phyloP scores from a whole-genome alignment of 208 protist genomes.

The Herpetomonas samuelpessoai region DNA sequence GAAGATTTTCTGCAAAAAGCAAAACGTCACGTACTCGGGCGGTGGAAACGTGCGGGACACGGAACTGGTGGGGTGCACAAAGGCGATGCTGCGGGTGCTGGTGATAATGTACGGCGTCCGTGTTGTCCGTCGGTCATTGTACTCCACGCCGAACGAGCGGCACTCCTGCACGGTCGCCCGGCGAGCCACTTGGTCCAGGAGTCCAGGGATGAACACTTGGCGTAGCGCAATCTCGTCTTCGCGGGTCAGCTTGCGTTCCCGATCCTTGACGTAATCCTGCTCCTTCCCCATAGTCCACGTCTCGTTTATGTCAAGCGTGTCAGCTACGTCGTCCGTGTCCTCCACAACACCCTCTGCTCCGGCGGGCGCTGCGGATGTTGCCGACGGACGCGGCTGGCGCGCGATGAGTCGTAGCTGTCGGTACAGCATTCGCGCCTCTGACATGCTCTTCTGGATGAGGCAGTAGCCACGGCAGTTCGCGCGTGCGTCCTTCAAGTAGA shows the following conservation, averaged over 20 bases:
- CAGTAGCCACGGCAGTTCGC: slow-evolving; percentile 57
- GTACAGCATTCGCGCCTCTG: slow-evolving; percentile 64
- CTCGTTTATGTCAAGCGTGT: slow-evolving; percentile 69
- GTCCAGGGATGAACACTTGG: slow-evolving; percentile 82
- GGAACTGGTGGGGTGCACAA: slow-evolving; percentile 84
- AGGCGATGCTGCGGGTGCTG: slow-evolving; percentile 60
- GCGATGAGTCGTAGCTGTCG: slow-evolving; percentile 54
- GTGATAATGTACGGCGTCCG: slow-evolving; percentile 79
- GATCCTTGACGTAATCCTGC: slow-evolving; percentile 7
- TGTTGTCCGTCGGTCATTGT: slow-evolving; percentile 79
- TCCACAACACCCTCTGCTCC: slow-evolving; percentile 6
- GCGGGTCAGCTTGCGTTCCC: slow-evolving; percentile 19
- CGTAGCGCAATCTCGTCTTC: slow-evolving; percentile 71
- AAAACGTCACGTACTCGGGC: slow-evolving; percentile 88
- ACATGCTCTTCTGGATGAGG: slow-evolving; percentile 85
- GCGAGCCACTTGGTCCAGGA: slow-evolving; percentile 87
- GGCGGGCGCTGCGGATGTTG: not conserved
- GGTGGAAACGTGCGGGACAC: slow-evolving; percentile 78
- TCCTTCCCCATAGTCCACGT: slow-evolving; percentile 11
- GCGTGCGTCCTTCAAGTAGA: slow-evolving; percentile 39
- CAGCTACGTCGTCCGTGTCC: slow-evolving; percentile 39
- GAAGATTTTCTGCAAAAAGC: slow-evolving; percentile 62
- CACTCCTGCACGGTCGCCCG: slow-evolving; percentile 89
- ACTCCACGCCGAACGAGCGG: slow-evolving; percentile 75
- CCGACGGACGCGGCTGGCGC: slow-evolving; percentile 6